Evolutionary conservation across 805 yeast genomes (phyloP).

Genomic region (Lachancea waltii): DNA sequence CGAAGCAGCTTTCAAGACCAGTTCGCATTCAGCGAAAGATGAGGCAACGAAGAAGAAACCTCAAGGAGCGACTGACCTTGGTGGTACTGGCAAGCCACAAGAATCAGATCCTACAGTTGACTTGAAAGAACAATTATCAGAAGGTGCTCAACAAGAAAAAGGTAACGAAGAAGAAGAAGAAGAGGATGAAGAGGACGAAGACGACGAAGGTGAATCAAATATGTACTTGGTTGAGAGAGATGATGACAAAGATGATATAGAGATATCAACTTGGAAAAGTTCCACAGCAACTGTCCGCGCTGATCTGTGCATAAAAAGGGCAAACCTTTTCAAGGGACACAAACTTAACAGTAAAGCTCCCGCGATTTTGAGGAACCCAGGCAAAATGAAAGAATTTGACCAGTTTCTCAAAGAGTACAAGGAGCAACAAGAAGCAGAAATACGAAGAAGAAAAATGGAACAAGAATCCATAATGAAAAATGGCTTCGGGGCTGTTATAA

Average conservation of each 20-base stretch:
- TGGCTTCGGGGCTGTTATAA: slow-evolving; percentile 27
- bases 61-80: too few species aligned
- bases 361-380: slow-evolving; percentile 61
- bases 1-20: too few species aligned
- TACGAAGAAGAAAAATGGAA: slow-evolving; percentile 24
- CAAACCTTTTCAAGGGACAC: slow-evolving; percentile 55
- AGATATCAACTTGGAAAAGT: slow-evolving; percentile 77
- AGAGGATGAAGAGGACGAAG: slow-evolving; percentile 41
- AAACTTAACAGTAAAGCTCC: slow-evolving; percentile 58
- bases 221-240: slow-evolving; percentile 45
- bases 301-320: slow-evolving; percentile 61
- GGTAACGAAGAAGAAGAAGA: slow-evolving; percentile 31
- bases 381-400: slow-evolving; percentile 55
- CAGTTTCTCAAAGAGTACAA: slow-evolving; percentile 28
- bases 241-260: slow-evolving; percentile 62
- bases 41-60: slow-evolving; percentile 27
- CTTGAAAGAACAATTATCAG: too few species aligned
- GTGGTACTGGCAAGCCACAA: slow-evolving; percentile 40
- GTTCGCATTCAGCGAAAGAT: too few species aligned
- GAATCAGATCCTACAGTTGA: too few species aligned
- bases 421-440: slow-evolving; percentile 27
- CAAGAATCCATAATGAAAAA: slow-evolving; percentile 37
- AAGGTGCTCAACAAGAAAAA: slow-evolving; percentile 10
- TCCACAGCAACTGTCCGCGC: slow-evolving; percentile 74
- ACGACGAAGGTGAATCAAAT: slow-evolving; percentile 37